Conservation (phyloP, 2,329 filamentous ascomycete species). For the Pseudonectria buxi region DNA sequence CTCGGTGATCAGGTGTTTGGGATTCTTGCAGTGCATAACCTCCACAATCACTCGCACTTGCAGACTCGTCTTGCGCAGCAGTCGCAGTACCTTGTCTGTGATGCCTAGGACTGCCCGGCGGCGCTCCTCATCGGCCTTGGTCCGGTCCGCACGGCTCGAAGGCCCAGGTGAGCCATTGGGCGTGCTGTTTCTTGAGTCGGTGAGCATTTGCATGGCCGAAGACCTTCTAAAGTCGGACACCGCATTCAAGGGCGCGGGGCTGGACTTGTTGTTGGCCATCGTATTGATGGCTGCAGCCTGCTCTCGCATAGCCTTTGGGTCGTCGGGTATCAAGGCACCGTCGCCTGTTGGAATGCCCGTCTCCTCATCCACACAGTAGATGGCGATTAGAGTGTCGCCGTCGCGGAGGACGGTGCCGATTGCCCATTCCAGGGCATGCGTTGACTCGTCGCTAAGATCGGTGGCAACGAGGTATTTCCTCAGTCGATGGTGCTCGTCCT, state of each 20-base stretch:
- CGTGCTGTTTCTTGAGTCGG: conserved; percentile 25
- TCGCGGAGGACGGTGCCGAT: conserved; percentile 91
- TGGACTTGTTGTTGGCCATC: conserved; percentile 41
- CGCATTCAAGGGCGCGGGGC: conserved; percentile 24
- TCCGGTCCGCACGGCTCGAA: conserved; percentile 42
- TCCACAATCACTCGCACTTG: conserved; percentile 93
- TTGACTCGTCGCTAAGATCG: conserved; percentile 88
- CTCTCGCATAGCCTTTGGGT: conserved; percentile 67
- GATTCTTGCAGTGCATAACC: conserved; percentile 96
- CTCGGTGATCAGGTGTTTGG: conserved; percentile 92
- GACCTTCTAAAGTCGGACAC: conserved; percentile 28
- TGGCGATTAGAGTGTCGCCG: conserved; percentile 86
- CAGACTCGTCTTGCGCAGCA: conserved; percentile 83
- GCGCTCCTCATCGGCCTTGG: conserved; percentile 69
- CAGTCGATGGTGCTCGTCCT: conserved; percentile 69
- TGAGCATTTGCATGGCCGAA: conserved; percentile 21
- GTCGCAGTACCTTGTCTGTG: conserved; percentile 73
- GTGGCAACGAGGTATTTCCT: conserved; percentile 94
- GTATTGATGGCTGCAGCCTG: conserved; percentile 65
- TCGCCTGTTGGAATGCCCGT: conserved; percentile 46
- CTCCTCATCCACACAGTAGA: conserved; percentile 92
- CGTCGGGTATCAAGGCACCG: conserved; percentile 58
- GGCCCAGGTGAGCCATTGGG: conserved; percentile 42
- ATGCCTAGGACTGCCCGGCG: conserved; percentile 76
- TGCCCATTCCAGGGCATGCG: conserved; percentile 94